Evolutionary conservation across 2,329 filamentous ascomycete species (phyloP).

Genomic region (Ascochyta koolunga): DNA sequence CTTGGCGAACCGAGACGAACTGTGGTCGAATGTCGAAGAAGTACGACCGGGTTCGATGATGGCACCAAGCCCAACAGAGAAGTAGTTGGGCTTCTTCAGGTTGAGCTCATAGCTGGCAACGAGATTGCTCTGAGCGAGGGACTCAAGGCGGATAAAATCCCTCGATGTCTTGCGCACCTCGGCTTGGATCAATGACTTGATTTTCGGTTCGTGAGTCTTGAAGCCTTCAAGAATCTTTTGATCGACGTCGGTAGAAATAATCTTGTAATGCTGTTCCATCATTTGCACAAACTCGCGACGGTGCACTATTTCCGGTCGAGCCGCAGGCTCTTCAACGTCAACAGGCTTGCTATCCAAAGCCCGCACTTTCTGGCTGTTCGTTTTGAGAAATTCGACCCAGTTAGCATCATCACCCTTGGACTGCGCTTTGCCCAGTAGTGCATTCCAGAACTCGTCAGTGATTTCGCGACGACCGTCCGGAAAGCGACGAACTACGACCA

Average conservation of each 20-base stretch:
- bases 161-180: slow-evolving; percentile 42
- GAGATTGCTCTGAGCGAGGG: slow-evolving; percentile 40
- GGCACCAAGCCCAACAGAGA: slow-evolving; percentile 70
- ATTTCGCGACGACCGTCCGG: slow-evolving; percentile 61
- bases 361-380: slow-evolving; percentile 54
- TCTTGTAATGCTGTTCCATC: slow-evolving; percentile 31
- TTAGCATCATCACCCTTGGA: slow-evolving; percentile 50
- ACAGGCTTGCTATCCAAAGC: slow-evolving; percentile 28
- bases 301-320: slow-evolving; percentile 44
- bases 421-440: slow-evolving; percentile 62
- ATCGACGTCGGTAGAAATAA: slow-evolving; percentile 29
- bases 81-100: slow-evolving; percentile 69
- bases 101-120: slow-evolving; percentile 40
- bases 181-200: slow-evolving; percentile 22
- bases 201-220: slow-evolving; percentile 23
- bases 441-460: slow-evolving; percentile 68
- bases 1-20: slow-evolving; percentile 9
- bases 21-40: slow-evolving; percentile 56
- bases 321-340: slow-evolving; percentile 8
- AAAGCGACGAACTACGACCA: slow-evolving; percentile 62
- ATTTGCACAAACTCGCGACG: slow-evolving; percentile 57
- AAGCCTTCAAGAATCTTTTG: slow-evolving; percentile 30
- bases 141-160: slow-evolving; percentile 38
- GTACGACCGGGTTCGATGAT: slow-evolving; percentile 64
- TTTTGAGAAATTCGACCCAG: slow-evolving; percentile 61